phyloP scores from a whole-genome alignment of 2,329 filamentous ascomycete genomes.

The Arthroderma uncinatum region DNA sequence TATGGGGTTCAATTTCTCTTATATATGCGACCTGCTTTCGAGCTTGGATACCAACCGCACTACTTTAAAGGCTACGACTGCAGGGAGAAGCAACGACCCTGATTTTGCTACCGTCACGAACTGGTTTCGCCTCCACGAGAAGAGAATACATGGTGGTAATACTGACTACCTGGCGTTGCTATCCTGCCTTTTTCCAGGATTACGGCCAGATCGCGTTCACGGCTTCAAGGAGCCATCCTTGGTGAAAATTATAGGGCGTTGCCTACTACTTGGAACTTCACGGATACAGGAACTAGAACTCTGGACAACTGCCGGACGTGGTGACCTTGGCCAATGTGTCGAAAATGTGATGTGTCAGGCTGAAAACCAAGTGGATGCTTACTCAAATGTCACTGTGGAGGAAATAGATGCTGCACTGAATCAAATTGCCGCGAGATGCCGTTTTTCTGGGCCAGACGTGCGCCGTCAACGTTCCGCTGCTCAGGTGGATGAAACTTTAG shows the following conservation, averaged over 20 bases:
- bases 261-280: conserved; percentile 52
- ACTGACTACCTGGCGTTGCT: conserved; percentile 55
- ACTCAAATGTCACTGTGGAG: conserved; percentile 50
- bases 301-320: conserved; percentile 49
- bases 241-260: conserved; percentile 55
- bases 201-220: conserved; percentile 67
- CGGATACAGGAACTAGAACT: conserved; percentile 51
- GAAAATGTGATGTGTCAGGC: conserved; percentile 53
- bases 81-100: conserved; percentile 22
- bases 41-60: conserved; percentile 46
- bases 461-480: conserved; percentile 31
- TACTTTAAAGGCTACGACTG: conserved; percentile 25
- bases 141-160: conserved; percentile 45
- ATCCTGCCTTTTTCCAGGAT: conserved; percentile 65
- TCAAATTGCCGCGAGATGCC: conserved; percentile 54
- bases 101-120: conserved; percentile 40
- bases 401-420: conserved; percentile 59
- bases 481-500: conserved; percentile 40
- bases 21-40: conserved; percentile 64
- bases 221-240: conserved; percentile 52
- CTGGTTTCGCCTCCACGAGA: conserved; percentile 61
- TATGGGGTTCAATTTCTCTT: conserved; percentile 48
- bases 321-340: conserved; percentile 62
- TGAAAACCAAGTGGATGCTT: conserved; percentile 34
- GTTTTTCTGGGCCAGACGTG: conserved; percentile 58